Conservation (phyloP, 1,139 yeast species). For the Zygosaccharomyces pseudobailii region DNA sequence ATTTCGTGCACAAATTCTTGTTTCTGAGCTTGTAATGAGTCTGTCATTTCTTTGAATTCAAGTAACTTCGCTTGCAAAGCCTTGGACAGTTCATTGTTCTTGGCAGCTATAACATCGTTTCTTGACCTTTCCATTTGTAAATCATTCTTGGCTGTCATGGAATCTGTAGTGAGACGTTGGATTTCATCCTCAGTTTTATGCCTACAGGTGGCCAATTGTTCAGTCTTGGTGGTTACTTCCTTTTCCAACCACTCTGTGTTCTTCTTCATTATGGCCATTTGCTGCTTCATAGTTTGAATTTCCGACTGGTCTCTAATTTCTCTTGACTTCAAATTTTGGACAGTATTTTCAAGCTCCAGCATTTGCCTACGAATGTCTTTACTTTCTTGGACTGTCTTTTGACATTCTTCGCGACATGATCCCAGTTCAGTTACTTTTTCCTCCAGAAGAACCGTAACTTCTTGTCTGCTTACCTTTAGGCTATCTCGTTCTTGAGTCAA, state of each 20-base stretch:
- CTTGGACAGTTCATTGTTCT: slow-evolving; percentile 15
- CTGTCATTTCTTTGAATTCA: slow-evolving; percentile 46
- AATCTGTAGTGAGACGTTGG: slow-evolving; percentile 31
- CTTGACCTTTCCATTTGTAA: slow-evolving; percentile 14
- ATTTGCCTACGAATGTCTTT: slow-evolving; percentile 8
- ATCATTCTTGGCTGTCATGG: slow-evolving; percentile 11
- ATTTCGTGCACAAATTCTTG: slow-evolving; percentile 60
- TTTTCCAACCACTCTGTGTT: slow-evolving; percentile 22
- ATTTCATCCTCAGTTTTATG: slow-evolving; percentile 38
- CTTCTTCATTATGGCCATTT: slow-evolving; percentile 34
- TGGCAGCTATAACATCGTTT: slow-evolving; percentile 10
- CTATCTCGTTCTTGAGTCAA: slow-evolving; percentile 47
- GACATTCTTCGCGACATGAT: slow-evolving; percentile 6
- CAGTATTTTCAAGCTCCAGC: slow-evolving; percentile 33
- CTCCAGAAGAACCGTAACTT: slow-evolving; percentile 32
- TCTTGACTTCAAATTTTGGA: slow-evolving; percentile 35
- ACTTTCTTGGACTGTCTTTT: slow-evolving; percentile 6
- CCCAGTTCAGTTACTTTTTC: slow-evolving; percentile 13
- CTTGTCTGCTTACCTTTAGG: slow-evolving; percentile 33
- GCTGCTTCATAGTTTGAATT: slow-evolving; percentile 39
- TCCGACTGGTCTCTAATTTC: slow-evolving; percentile 37
- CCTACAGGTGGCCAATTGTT: slow-evolving; percentile 38
- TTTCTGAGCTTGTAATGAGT: slow-evolving; percentile 43
- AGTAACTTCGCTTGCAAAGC: slow-evolving; percentile 25
- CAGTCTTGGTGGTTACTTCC: slow-evolving; percentile 24